These are phyloP conservation scores for Puya raimondii DNA, from an alignment of 176 grass and related monocot species.

Conservation along the genomic window DNA sequence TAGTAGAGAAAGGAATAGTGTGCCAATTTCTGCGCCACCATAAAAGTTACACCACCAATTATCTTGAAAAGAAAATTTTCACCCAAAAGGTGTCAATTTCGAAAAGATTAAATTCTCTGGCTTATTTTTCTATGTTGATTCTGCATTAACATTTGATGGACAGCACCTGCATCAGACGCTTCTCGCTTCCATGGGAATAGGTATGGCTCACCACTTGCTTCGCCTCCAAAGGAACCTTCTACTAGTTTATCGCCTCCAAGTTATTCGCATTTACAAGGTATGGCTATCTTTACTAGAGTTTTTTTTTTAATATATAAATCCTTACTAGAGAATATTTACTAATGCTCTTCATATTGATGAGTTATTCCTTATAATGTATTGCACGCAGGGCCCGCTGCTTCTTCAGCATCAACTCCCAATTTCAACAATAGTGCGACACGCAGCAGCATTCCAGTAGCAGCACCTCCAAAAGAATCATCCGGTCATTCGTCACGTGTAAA, in stretches of 20 bases:
- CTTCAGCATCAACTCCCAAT: slow-evolving; percentile 24
- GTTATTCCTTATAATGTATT: slow-evolving; percentile 1
- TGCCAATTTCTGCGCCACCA: slow-evolving; percentile 26
- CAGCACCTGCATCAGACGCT: slow-evolving; percentile 21
- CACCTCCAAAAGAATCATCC: slow-evolving; percentile 33
- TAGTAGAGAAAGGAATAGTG: slow-evolving; percentile 19
- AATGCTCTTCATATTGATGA: slow-evolving; percentile 1
- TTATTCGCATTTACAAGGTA: slow-evolving; percentile 27
- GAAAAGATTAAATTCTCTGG: slow-evolving; percentile 4
- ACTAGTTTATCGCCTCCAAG: slow-evolving; percentile 12
- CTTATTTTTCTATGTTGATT: slow-evolving; percentile 20
- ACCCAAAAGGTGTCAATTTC: slow-evolving; percentile 34
- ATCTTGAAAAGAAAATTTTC: slow-evolving; percentile 13
- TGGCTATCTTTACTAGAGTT: slow-evolving; percentile 13
- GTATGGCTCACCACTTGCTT: slow-evolving; percentile 22
- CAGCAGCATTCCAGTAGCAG: slow-evolving; percentile 33
- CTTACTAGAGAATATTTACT: slow-evolving; percentile 13
- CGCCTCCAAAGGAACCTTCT: slow-evolving; percentile 23
- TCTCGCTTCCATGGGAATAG: slow-evolving; percentile 21
- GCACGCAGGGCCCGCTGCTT: slow-evolving; percentile 23
- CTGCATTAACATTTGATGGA: slow-evolving; percentile 16
- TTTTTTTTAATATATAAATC: neutral
- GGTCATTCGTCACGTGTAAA: slow-evolving; percentile 30
- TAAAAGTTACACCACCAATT: slow-evolving; percentile 14
- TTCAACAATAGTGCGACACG: slow-evolving; percentile 23